These are phyloP conservation scores for Ophiocordyceps unilateralis DNA, from an alignment of 2,329 filamentous ascomycete species.

Conservation along the genomic window DNA sequence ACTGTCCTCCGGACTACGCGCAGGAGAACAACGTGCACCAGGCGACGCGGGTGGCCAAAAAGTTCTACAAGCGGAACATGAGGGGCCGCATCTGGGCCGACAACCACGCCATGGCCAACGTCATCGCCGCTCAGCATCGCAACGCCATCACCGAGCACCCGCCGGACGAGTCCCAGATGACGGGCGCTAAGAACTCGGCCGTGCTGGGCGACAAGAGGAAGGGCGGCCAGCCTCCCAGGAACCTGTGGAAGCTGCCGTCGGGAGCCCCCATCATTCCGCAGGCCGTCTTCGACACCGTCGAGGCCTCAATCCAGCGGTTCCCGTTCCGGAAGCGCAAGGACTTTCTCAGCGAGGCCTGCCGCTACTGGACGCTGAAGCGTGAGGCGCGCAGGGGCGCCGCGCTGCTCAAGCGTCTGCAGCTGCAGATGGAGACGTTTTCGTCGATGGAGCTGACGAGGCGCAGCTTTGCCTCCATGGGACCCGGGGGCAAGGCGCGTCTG, in stretches of 20 bases:
- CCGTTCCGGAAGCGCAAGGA: constrained; percentile 71
- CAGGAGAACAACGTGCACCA: constrained; percentile 69
- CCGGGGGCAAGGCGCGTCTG: constrained; percentile 60
- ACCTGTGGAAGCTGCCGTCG: constrained; percentile 77
- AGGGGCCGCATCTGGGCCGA: constrained; percentile 82
- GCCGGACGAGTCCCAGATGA: constrained; percentile 67
- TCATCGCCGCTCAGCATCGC: constrained; percentile 57
- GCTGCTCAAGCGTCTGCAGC: constrained; percentile 76
- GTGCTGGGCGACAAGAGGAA: constrained; percentile 62
- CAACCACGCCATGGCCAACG: constrained; percentile 66
- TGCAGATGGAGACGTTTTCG: constrained; percentile 91
- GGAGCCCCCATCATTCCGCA: constrained; percentile 89
- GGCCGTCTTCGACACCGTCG: constrained; percentile 71
- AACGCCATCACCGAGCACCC: constrained; percentile 49
- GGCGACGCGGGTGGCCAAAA: constrained; percentile 68
- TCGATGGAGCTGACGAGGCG: constrained; percentile 93
- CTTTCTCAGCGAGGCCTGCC: constrained; percentile 81
- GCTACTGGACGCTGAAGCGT: constrained; percentile 94
- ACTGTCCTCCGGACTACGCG: constrained; percentile 78
- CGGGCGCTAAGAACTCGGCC: constrained; percentile 64
- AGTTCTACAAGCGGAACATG: constrained; percentile 82
- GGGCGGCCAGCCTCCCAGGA: constrained; percentile 28
- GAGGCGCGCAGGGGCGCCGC: constrained; percentile 85
- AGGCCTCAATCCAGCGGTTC: constrained; percentile 69
- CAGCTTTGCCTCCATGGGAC: constrained; percentile 91